Percentiles rank a stretch among this genome's conserved stretches.
These are phyloP conservation scores for Trichophyton equinum DNA, from an alignment of 2,329 filamentous ascomycete species.

Conservation along the genomic window DNA sequence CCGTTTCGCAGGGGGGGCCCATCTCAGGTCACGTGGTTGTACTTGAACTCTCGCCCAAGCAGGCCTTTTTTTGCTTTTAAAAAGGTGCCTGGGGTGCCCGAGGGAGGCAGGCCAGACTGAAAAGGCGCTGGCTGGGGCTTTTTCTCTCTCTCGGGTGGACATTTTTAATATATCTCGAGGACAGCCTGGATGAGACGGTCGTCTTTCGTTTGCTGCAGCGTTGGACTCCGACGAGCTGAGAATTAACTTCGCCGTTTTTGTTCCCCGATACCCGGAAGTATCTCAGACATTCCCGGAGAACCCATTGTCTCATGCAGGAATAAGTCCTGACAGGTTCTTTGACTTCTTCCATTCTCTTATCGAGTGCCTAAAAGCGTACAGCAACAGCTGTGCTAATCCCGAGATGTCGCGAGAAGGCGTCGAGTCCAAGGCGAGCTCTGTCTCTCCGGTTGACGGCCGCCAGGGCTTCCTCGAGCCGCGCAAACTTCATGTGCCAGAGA, in stretches of 20 bases:
- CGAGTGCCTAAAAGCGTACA: background rate
- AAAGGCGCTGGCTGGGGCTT: background rate
- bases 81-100: background rate
- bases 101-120: background rate
- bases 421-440: background rate
- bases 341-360: background rate
- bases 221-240: background rate
- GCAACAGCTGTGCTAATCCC: background rate
- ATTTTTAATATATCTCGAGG: background rate
- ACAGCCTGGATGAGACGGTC: background rate
- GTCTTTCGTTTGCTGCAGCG: background rate
- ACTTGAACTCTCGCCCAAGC: background rate
- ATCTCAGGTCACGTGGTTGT: background rate
- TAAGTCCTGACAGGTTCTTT: background rate
- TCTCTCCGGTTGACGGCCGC: background rate
- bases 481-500: slow-evolving; percentile 6
- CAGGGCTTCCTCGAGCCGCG: slow-evolving; percentile 6
- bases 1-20: background rate
- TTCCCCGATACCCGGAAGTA: background rate
- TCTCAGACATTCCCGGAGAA: background rate
- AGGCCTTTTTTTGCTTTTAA: background rate
- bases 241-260: background rate
- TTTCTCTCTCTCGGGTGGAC: background rate
- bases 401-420: slow-evolving; percentile 1
- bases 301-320: background rate